A percentile compares a stretch with the other conserved stretches of the same genome.
Evolutionary conservation across 2,329 filamentous ascomycete genomes (phyloP).

Genomic region (Aaosphaeria arxii): DNA sequence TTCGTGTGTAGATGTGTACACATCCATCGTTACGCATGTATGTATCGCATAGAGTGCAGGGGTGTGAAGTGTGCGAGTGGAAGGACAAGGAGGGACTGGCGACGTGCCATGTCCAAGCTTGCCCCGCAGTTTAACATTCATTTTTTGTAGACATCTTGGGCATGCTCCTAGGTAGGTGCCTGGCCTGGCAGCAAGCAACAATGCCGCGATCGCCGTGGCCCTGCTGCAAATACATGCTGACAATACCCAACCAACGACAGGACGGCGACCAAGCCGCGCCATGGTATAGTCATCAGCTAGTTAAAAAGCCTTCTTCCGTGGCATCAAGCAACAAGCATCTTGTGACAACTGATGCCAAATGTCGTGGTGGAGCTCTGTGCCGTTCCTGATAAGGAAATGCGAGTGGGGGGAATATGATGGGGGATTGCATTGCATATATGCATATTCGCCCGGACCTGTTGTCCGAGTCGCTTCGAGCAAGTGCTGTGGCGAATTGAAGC

Average conservation of each 20-base stretch:
- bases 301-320: too few relatives aligned
- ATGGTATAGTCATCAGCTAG: too few relatives aligned
- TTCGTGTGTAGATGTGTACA: not conserved
- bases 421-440: not conserved
- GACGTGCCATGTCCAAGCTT: not conserved
- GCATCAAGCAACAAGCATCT: conserved; percentile 2
- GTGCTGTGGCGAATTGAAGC: too few relatives aligned
- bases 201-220: too few relatives aligned
- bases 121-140: conserved; percentile 26
- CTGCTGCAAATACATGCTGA: too few relatives aligned
- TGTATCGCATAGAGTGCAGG: not conserved
- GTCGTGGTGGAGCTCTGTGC: not conserved
- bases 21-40: not conserved
- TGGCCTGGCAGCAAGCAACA: too few relatives aligned
- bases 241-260: too few relatives aligned
- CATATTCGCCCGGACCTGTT: not conserved
- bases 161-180: too few relatives aligned
- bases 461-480: too few relatives aligned
- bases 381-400: not conserved
- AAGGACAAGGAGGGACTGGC: too few relatives aligned
- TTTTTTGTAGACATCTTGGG: not conserved
- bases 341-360: conserved; percentile 11
- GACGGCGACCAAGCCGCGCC: too few relatives aligned
- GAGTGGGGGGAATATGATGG: not conserved
- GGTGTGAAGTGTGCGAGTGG: too few relatives aligned